These are phyloP conservation scores for Centaurea solstitialis DNA, from an alignment of 129 eudicot species.

Conservation along the genomic window DNA sequence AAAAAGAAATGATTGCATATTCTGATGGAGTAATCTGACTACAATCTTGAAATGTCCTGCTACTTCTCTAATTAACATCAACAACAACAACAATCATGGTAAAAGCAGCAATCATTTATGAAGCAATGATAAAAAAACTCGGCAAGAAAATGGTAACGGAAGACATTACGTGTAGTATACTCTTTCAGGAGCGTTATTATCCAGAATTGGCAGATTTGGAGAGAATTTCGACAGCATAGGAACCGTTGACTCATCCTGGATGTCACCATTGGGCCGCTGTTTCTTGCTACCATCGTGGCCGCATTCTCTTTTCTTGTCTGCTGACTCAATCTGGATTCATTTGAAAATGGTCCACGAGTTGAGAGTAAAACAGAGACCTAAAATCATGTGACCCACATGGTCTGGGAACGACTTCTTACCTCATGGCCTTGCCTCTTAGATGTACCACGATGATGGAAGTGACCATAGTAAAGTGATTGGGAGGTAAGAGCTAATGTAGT, in stretches of 20 bases:
- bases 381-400: neutral
- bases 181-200: conserved; percentile 32
- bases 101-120: neutral
- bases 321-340: conserved; percentile 32
- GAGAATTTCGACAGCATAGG: conserved; percentile 31
- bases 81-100: neutral
- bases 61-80: neutral
- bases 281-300: conserved; percentile 19
- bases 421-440: conserved; percentile 39
- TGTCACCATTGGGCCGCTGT: conserved; percentile 11
- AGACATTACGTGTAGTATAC: conserved; percentile 60
- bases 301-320: conserved; percentile 28
- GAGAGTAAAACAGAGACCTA: neutral
- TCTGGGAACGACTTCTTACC: conserved; percentile 33
- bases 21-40: neutral
- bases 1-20: neutral
- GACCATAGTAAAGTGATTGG: conserved; percentile 66
- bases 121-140: neutral
- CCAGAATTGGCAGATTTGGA: conserved; percentile 55
- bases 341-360: neutral
- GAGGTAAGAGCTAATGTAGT: conserved; percentile 60
- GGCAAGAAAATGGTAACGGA: neutral
- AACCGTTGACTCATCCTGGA: conserved; percentile 23
- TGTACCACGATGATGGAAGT: conserved; percentile 44
- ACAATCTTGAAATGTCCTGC: neutral